Evolutionary conservation across 805 yeast species (phyloP).

Genomic region (Starmera caribaea): DNA sequence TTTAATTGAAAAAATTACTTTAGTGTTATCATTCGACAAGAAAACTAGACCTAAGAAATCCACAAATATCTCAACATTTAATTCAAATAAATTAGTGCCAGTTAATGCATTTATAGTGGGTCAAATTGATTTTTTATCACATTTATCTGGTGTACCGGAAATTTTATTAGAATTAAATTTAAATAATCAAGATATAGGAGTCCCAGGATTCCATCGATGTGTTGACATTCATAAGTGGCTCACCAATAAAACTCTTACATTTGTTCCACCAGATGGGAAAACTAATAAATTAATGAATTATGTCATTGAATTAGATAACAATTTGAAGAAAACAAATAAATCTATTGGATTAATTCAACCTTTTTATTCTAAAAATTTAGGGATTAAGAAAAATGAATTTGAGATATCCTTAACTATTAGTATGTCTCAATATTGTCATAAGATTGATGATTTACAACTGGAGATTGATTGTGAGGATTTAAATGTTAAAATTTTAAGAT

Average conservation of each 20-base stretch:
- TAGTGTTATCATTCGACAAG: conserved; percentile 34
- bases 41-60: background rate
- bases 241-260: conserved; percentile 40
- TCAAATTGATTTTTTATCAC: conserved; percentile 48
- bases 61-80: conserved; percentile 11
- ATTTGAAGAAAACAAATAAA: conserved; percentile 7
- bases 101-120: conserved; percentile 54
- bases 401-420: conserved; percentile 23
- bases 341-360: conserved; percentile 20
- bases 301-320: conserved; percentile 38
- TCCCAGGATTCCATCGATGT: conserved; percentile 65
- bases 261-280: conserved; percentile 86
- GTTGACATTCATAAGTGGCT: conserved; percentile 48
- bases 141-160: conserved; percentile 71
- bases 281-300: conserved; percentile 52
- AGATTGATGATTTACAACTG: conserved; percentile 37
- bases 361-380: conserved; percentile 22
- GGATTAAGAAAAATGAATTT: conserved; percentile 28
- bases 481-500: conserved; percentile 45
- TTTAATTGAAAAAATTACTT: conserved; percentile 53
- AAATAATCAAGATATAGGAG: conserved; percentile 36
- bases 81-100: conserved; percentile 25
- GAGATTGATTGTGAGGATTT: conserved; percentile 23
- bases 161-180: conserved; percentile 46
- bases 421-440: conserved; percentile 33